Percentiles rank a stretch among this genome's conserved stretches.
These are phyloP conservation scores for Bathelium albidoporum DNA, from an alignment of 495 filamentous ascomycete genomes.

Conservation along the genomic window DNA sequence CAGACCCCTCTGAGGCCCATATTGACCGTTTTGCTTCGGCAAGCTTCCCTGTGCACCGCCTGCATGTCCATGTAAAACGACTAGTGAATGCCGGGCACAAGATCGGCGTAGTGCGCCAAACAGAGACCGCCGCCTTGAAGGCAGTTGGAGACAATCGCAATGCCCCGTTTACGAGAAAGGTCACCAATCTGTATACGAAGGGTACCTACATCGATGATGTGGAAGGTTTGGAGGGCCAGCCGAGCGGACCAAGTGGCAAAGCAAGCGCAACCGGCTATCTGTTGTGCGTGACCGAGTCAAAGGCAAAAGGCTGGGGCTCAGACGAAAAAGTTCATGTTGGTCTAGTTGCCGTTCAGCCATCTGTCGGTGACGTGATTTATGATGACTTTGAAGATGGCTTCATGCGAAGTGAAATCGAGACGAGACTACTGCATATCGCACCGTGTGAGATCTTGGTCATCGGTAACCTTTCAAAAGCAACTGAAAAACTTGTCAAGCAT, in stretches of 20 bases:
- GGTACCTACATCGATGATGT: slow-evolving; percentile 95
- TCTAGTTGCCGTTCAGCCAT: slow-evolving; percentile 88
- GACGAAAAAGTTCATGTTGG: slow-evolving; percentile 93
- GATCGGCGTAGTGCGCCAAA: slow-evolving; percentile 87
- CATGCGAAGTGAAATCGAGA: slow-evolving; percentile 96
- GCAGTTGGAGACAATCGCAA: slow-evolving; percentile 93
- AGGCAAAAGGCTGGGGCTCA: slow-evolving; percentile 72
- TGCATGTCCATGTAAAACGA: slow-evolving; percentile 92
- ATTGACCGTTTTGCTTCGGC: slow-evolving; percentile 88
- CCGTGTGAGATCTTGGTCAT: slow-evolving; percentile 96
- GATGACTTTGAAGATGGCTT: slow-evolving; percentile 97
- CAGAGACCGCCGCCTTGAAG: slow-evolving; percentile 98
- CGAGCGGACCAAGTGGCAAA: slow-evolving; percentile 16
- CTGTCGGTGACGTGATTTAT: slow-evolving; percentile 91
- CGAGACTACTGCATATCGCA: slow-evolving; percentile 82
- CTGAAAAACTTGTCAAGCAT: slow-evolving; percentile 85
- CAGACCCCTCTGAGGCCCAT: slow-evolving; percentile 84
- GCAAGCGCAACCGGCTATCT: slow-evolving; percentile 66
- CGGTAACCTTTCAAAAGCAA: slow-evolving; percentile 82
- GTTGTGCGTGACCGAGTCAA: slow-evolving; percentile 83
- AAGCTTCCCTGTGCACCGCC: slow-evolving; percentile 83
- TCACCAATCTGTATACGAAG: slow-evolving; percentile 97
- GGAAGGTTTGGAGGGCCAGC: slow-evolving; percentile 65
- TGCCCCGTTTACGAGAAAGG: slow-evolving; percentile 79
- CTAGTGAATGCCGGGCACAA: slow-evolving; percentile 89